Base-by-base conservation (phyloP, 768 basidiomycete genomes). In the Daedaleopsis nitida region DNA sequence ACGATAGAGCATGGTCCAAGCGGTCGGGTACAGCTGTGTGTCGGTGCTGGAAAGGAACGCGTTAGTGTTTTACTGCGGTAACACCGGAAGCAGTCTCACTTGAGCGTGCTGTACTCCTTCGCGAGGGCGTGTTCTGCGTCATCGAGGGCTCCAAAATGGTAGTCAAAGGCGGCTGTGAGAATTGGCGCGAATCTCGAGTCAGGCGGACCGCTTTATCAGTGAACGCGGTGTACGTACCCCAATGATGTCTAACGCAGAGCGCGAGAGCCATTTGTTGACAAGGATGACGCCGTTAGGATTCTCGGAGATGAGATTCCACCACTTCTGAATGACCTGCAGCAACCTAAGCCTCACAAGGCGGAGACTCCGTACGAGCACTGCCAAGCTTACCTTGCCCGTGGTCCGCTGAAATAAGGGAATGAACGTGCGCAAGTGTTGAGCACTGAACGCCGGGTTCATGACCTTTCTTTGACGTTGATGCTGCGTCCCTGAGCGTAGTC, bases 391-490 rank as follows among this genome's bases (percentile, higher is more conserved):
- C 66, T 65, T 69, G 35, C 53, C 4, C 37, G 35, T 50, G 19
- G 19, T 55, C 5, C 54, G 47, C 19, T 69, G 69, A 43, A 66
- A 66, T 13, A 62, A 24, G 8, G 68, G 60, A 11, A 70, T 24
- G 44, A 69, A 69, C 2, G 51, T 37, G 14, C 60, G 62, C 43
- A 70, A 19, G n/a, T 59, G 64, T 10, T 65, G 52, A 3, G 64
- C 58, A 34, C 58, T 58, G 53, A 69, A 69, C 1, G 64, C 58
- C 1, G 66, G 65, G 27, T 57, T 64, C 51, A 66, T 64, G 17
- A 69, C 57, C 44, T 62, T 67, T 45, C 64, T 60, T 47, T 66
- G 68, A n/a, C 62, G 61, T 24, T 61, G 61, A 23, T 68, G 68
- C 9, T 17, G 42, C 38, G 62, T 45, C 0, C 66, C 68, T 69